These are phyloP conservation scores for Cyclaneusma minus DNA, from an alignment of 2,329 filamentous ascomycete species.

Conservation along the genomic window DNA sequence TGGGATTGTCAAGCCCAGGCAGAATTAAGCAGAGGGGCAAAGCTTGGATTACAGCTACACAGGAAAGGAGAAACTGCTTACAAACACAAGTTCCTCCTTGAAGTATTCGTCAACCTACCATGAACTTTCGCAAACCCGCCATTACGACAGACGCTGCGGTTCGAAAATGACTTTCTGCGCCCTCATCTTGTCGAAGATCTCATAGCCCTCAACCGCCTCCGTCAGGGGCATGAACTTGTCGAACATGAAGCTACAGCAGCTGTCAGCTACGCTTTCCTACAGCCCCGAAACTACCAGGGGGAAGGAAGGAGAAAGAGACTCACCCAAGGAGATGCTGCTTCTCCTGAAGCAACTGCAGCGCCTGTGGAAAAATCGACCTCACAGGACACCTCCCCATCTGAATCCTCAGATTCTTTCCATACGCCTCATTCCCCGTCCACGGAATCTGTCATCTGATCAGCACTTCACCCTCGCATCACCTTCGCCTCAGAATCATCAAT, in stretches of 20 bases:
- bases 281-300: conserved; percentile 1
- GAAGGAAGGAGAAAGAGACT: conserved; percentile 15
- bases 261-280: conserved; percentile 10
- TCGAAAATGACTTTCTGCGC: conserved; percentile 61
- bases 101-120: not conserved
- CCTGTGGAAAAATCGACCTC: conserved; percentile 50
- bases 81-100: not conserved
- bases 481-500: conserved; percentile 1
- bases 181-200: conserved; percentile 57
- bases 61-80: not conserved
- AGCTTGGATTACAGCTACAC: too few species aligned
- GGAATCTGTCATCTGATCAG: conserved; percentile 35
- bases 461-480: not conserved
- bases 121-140: not conserved
- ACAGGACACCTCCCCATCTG: conserved; percentile 70
- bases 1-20: conserved; percentile 72
- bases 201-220: conserved; percentile 51
- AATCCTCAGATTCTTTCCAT: conserved; percentile 54
- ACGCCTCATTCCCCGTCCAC: conserved; percentile 49
- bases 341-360: conserved; percentile 46
- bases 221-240: conserved; percentile 58
- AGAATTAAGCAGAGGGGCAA: conserved; percentile 48
- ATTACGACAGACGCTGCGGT: conserved; percentile 1
- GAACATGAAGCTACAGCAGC: conserved; percentile 50
- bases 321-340: conserved; percentile 53